Conservation (phyloP, 768 basidiomycete genomes). For the Sistotremastrum suecicum region DNA sequence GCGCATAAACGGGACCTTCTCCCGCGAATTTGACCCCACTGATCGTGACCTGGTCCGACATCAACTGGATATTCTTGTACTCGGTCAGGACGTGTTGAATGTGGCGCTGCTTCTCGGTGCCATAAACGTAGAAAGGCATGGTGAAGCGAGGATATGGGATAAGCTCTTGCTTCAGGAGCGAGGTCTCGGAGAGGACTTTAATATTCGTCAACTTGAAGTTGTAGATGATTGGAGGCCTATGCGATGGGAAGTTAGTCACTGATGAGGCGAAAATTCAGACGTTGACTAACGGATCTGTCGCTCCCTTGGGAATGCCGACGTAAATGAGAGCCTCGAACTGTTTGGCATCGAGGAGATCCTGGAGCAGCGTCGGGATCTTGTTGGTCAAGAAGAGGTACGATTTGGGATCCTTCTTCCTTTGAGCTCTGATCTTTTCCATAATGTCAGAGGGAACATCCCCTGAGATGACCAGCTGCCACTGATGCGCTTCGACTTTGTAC, state of each 20-base stretch:
- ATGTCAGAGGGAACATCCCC: conserved; percentile 13
- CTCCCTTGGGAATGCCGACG: too few relatives aligned
- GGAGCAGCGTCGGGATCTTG: too few relatives aligned
- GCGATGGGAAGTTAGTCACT: neutral
- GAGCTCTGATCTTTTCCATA: conserved; percentile 6
- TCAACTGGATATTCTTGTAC: conserved; percentile 17
- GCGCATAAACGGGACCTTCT: too few relatives aligned
- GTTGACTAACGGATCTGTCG: too few relatives aligned
- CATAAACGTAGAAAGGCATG: conserved; percentile 29
- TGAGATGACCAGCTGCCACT: conserved; percentile 24
- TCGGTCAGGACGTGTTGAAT: conserved; percentile 22
- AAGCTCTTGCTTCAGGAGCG: conserved; percentile 16
- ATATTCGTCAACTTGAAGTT: conserved; percentile 15
- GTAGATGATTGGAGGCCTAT: conserved; percentile 1
- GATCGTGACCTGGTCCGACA: conserved; percentile 8
- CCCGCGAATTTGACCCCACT: too few relatives aligned
- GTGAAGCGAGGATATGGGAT: conserved; percentile 14
- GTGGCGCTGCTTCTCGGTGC: conserved; percentile 15
- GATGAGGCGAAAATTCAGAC: too few relatives aligned
- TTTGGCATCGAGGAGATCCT: too few relatives aligned
- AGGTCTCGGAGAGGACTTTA: conserved; percentile 17
- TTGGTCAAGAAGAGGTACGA: too few relatives aligned
- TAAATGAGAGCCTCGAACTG: too few relatives aligned
- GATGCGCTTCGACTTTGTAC: conserved; percentile 23
- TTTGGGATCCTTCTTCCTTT: too few relatives aligned